Evolutionary conservation across 768 basidiomycete genomes (phyloP).

Genomic region (Phanerochaete carnosa): DNA sequence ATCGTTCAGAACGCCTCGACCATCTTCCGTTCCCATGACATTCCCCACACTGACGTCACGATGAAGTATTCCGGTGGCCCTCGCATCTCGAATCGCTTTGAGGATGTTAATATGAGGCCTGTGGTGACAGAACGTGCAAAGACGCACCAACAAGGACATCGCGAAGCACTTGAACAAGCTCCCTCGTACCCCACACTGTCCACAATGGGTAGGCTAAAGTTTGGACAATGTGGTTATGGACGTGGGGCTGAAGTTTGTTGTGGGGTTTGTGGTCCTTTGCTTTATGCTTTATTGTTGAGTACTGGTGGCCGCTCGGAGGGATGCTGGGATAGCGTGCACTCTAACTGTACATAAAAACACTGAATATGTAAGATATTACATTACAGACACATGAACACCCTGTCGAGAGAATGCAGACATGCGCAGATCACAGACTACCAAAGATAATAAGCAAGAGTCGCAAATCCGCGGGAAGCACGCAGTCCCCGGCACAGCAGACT

Average conservation of each 20-base stretch:
- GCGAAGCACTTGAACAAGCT: constrained; percentile 1
- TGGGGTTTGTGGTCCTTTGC: too few relatives aligned
- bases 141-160: constrained; percentile 4
- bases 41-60: constrained; percentile 5
- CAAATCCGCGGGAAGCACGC: too few relatives aligned
- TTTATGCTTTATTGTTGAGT: too few relatives aligned
- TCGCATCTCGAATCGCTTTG: background rate
- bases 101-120: too few relatives aligned
- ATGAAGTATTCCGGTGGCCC: background rate
- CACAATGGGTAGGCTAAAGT: background rate
- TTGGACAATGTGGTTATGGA: constrained; percentile 5
- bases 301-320: too few relatives aligned
- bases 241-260: background rate
- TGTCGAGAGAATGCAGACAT: too few relatives aligned
- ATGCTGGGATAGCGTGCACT: too few relatives aligned
- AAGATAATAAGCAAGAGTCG: too few relatives aligned
- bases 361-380: too few relatives aligned
- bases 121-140: background rate
- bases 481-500: background rate
- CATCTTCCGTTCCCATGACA: background rate
- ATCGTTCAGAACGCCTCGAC: constrained; percentile 4
- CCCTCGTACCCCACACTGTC: background rate
- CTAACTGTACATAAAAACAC: too few relatives aligned
- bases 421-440: too few relatives aligned
- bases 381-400: too few relatives aligned